Evolutionary conservation across 2,329 filamentous ascomycete genomes (phyloP).

Genomic region (Colletotrichum salicis): DNA sequence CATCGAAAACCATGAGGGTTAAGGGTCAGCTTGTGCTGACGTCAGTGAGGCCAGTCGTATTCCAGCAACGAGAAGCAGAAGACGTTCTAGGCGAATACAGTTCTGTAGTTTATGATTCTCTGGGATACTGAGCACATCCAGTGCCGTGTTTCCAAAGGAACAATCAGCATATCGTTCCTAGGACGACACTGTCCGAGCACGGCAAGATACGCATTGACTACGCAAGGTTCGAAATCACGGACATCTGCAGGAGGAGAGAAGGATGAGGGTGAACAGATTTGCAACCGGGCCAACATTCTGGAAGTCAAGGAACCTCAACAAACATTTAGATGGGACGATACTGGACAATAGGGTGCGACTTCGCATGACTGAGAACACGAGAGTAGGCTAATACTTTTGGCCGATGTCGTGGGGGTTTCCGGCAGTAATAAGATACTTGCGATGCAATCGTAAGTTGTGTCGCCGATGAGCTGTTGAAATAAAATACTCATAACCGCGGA

Average conservation of each 20-base stretch:
- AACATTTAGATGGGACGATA: background rate
- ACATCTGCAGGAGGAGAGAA: background rate
- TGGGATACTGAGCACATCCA: background rate
- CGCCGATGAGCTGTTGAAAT: conserved; percentile 9
- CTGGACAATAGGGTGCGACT: background rate
- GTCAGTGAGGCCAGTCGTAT: background rate
- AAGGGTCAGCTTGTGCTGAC: background rate
- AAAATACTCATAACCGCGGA: background rate
- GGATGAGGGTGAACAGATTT: background rate
- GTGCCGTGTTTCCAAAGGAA: background rate
- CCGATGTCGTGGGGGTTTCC: background rate
- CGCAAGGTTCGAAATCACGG: background rate
- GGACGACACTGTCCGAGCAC: background rate
- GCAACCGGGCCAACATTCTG: background rate
- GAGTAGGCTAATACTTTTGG: background rate
- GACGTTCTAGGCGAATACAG: background rate
- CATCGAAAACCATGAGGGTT: background rate
- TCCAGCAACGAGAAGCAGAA: background rate
- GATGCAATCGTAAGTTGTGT: background rate
- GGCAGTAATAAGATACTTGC: background rate
- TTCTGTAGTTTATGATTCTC: background rate
- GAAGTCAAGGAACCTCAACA: background rate
- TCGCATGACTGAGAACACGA: background rate
- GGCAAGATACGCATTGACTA: background rate
- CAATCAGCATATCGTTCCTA: background rate